Evolutionary conservation across 192 early-diverging fungal species (phyloP).

Genomic region (Coemansia sp.): DNA sequence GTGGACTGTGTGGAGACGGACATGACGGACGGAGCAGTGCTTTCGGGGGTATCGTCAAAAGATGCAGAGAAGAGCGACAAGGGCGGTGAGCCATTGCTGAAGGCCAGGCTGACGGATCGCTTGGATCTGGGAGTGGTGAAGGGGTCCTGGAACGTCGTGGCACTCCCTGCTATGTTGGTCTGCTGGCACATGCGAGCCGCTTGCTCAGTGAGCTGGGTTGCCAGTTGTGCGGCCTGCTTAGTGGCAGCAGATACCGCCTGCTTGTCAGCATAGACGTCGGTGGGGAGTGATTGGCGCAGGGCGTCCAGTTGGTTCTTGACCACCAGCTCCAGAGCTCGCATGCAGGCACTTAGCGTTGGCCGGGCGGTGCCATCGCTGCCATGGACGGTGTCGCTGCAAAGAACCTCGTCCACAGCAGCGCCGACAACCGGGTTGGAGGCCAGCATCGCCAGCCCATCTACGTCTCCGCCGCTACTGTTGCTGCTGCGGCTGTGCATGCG

Average conservation of each 20-base stretch:
- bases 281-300: slow-evolving; percentile 14
- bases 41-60: slow-evolving; percentile 7
- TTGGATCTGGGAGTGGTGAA: slow-evolving; percentile 28
- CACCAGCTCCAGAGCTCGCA: slow-evolving; percentile 37
- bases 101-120: slow-evolving; percentile 27
- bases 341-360: slow-evolving; percentile 17
- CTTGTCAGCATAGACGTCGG: slow-evolving; percentile 21
- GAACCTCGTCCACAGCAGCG: slow-evolving; percentile 25
- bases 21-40: slow-evolving; percentile 20
- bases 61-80: slow-evolving; percentile 4
- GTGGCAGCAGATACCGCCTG: background rate
- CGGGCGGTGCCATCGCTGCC: background rate
- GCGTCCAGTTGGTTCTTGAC: slow-evolving; percentile 37
- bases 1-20: slow-evolving; percentile 19
- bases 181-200: slow-evolving; percentile 20
- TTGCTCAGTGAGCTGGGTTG: slow-evolving; percentile 16
- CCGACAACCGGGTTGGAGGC: slow-evolving; percentile 15
- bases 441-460: slow-evolving; percentile 1
- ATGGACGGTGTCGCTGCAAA: background rate
- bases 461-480: background rate
- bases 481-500: background rate
- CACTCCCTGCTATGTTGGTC: background rate
- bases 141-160: slow-evolving; percentile 2
- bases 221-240: background rate
- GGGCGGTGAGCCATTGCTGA: slow-evolving; percentile 18